Conservation (phyloP, 129 eudicot genomes). For the Ambrosia artemisiifolia region DNA sequence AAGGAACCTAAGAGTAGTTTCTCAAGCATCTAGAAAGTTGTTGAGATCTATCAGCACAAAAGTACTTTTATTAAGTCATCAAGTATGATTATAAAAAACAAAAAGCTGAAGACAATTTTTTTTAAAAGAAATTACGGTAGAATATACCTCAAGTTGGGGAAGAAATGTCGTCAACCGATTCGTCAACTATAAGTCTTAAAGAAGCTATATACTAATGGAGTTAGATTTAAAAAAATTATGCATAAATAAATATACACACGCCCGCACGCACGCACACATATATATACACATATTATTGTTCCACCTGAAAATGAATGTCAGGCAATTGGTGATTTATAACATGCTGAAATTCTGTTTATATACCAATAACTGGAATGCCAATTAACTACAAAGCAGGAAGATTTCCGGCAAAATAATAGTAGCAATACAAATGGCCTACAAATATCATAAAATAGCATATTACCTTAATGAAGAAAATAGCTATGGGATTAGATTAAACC, state of each 20-base stretch:
- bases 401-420: not conserved
- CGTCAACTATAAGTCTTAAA: conserved; percentile 92
- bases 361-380: conserved; percentile 78
- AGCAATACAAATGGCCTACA: no score
- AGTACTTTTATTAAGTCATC: conserved; percentile 4
- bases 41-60: conserved; percentile 73
- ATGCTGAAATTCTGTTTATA: conserved; percentile 94
- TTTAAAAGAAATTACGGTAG: not conserved
- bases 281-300: not conserved
- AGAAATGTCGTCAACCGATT: conserved; percentile 63
- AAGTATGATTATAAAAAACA: conserved; percentile 4
- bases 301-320: conserved; percentile 85
- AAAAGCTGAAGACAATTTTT: not conserved
- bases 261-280: no score
- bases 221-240: conserved; percentile 16
- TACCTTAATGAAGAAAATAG: conserved; percentile 93
- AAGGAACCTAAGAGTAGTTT: conserved; percentile 75
- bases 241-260: conserved; percentile 5
- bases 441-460: not conserved
- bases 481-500: conserved; percentile 91
- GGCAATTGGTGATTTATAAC: conserved; percentile 75
- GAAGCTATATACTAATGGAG: conserved; percentile 61
- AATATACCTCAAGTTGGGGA: conserved; percentile 96
- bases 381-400: conserved; percentile 60
- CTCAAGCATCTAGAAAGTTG: conserved; percentile 69